phyloP scores from a whole-genome alignment of 345 rosid species.

The Hibiscus mutabilis region DNA sequence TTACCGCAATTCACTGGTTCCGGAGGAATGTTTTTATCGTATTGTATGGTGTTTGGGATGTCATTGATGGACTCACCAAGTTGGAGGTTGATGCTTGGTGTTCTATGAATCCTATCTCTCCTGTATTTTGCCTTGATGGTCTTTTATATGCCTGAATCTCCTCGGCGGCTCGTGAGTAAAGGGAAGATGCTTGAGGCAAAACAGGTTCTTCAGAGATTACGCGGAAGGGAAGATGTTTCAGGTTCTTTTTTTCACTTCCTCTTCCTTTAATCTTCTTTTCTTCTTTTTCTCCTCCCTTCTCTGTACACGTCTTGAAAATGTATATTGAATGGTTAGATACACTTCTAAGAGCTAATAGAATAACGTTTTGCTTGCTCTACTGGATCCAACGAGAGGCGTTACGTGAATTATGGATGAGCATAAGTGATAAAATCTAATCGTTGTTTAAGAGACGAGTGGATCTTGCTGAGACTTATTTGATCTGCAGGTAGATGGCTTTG shows the following conservation, averaged over 20 bases:
- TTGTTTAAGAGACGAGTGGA: no score
- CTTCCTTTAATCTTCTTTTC: background rate
- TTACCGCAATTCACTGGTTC: constrained; percentile 93
- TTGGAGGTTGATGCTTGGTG: constrained; percentile 94
- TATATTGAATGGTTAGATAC: background rate
- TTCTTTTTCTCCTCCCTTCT: background rate
- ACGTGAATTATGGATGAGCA: no score
- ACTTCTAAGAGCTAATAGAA: background rate
- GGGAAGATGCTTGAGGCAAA: constrained; percentile 87
- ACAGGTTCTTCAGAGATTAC: constrained; percentile 71
- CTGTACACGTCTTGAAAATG: background rate
- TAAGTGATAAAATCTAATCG: no score
- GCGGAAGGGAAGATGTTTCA: constrained; percentile 88
- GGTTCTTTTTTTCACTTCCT: constrained; percentile 40
- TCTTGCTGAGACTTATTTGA: constrained; percentile 14
- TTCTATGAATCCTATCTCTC: constrained; percentile 77
- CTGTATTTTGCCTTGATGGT: constrained; percentile 58
- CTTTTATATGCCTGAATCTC: constrained; percentile 93
- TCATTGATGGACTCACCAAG: constrained; percentile 60
- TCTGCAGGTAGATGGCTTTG: constrained; percentile 87
- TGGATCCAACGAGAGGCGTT: background rate
- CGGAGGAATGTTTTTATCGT: constrained; percentile 86
- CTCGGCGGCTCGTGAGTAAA: constrained; percentile 98
- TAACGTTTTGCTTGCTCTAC: background rate
- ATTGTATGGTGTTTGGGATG: constrained; percentile 88